A percentile compares a stretch with the other conserved stretches of the same genome.
Evolutionary conservation across 352 stramenopile species (phyloP).

Genomic region (Phytophthora lateralis): DNA sequence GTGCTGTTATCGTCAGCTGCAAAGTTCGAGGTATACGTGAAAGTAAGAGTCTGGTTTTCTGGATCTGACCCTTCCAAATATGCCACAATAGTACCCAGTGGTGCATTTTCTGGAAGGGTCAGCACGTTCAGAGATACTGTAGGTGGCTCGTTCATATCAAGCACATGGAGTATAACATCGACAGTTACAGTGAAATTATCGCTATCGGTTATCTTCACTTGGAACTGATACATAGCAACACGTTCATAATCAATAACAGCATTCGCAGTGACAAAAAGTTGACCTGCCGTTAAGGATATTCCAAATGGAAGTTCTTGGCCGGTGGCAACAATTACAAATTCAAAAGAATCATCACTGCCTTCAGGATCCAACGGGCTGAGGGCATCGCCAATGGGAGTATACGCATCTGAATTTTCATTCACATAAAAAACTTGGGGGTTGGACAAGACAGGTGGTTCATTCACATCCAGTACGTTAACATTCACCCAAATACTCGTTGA

Average conservation of each 20-base stretch:
- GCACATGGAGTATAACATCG: conserved; percentile 24
- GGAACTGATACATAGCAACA: conserved; percentile 6
- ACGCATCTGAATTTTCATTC: conserved; percentile 24
- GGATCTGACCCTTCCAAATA: conserved; percentile 47
- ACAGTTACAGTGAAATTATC: conserved; percentile 19
- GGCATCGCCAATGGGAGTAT: conserved; percentile 14
- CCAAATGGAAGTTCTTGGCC: conserved; percentile 9
- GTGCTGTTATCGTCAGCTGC: conserved; percentile 18
- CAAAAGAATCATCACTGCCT: conserved; percentile 6
- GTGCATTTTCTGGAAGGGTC: conserved; percentile 45
- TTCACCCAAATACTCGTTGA: conserved; percentile 14
- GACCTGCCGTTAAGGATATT: conserved; percentile 16
- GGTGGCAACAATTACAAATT: conserved; percentile 11
- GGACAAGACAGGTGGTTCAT: conserved; percentile 23
- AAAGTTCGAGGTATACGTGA: conserved; percentile 38
- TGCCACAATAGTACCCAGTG: conserved; percentile 46
- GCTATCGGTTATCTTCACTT: conserved; percentile 21
- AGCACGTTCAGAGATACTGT: conserved; percentile 8
- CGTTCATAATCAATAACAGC: conserved; percentile 26
- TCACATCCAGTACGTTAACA: conserved; percentile 24
- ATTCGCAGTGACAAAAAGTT: conserved; percentile 26
- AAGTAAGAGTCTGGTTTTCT: conserved; percentile 56
- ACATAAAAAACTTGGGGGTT: conserved; percentile 25
- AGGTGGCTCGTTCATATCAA: conserved; percentile 34
- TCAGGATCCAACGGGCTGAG: conserved; percentile 29